Base-by-base conservation (phyloP, 192 early-diverging fungal genomes). In the Radiomyces spectabilis region DNA sequence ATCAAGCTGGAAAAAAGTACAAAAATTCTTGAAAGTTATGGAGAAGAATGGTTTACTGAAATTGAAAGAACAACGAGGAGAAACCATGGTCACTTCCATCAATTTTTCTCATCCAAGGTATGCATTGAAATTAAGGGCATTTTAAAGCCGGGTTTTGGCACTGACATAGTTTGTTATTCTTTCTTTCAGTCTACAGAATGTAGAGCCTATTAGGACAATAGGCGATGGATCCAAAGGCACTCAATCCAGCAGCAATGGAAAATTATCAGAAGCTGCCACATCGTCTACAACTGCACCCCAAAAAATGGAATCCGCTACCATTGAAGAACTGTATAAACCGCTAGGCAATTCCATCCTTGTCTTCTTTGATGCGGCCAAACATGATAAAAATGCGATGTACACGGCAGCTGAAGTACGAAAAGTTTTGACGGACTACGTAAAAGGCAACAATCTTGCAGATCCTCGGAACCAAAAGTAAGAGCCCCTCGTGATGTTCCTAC, bases 11-110 rank as follows among this genome's bases (percentile, higher is more conserved):
- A 96, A 96, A 67, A 94, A 95, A 69, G 53, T 87, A 27, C 74
- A 80, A 55, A 96, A 94, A 65, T 94, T 94, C 64, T 67, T 94
- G 48, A 96, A 94, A 56, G 80, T 72, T 10, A 85, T 85, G 59
- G 94, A 96, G 43, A 96, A 96, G 66, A 71, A 73, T 24, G 94
- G 89, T 19, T 52, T 86, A 10, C 49, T 94, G 24, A 88, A 91
- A 63, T 68, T 87, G 16, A 96, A 94, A 63, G 94, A 92, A 26
- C 74, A 77, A 30, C 69, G 71, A 32, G 82, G 85, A 7, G 87
- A 90, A 34, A 72, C 69, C 5, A 51, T 81, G 38, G 44, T 90
- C 9, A 55, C 71, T 26, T 55, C 76, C 5, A 72, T 90, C n/a
- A 80, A 76, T 57, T 74, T 74, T 62, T 69, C 76, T 10, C 81